Evolutionary conservation across 257 asterid species (phyloP).

Genomic region (Petunia axillaris): DNA sequence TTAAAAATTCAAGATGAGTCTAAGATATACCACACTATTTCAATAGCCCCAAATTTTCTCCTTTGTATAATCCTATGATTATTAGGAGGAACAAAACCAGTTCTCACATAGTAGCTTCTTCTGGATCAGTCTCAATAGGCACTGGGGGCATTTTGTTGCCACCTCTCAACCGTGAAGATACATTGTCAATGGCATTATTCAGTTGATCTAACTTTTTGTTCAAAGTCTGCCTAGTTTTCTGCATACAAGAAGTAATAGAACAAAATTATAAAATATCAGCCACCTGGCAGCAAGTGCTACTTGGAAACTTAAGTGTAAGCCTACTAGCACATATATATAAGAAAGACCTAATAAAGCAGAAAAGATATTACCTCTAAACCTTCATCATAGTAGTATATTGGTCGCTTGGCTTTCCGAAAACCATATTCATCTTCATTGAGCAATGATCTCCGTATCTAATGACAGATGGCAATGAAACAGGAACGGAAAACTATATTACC

Average conservation of each 20-base stretch:
- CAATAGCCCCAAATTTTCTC: neutral
- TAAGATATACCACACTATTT: neutral
- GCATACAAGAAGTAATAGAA: conserved; percentile 36
- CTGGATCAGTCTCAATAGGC: conserved; percentile 64
- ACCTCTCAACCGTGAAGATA: conserved; percentile 82
- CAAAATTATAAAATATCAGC: neutral
- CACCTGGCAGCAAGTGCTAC: neutral
- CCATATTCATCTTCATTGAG: conserved; percentile 87
- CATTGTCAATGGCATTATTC: conserved; percentile 87
- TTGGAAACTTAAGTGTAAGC: neutral
- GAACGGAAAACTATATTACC: conserved; percentile 15
- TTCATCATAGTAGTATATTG: conserved; percentile 70
- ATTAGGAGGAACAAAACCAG: conserved; percentile 5
- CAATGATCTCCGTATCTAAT: conserved; percentile 72
- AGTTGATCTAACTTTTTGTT: conserved; percentile 76
- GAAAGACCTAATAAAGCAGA: neutral
- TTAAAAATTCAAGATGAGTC: neutral
- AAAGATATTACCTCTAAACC: conserved; percentile 64
- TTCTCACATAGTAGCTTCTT: conserved; percentile 50
- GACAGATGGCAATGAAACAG: conserved; percentile 24
- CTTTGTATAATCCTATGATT: neutral
- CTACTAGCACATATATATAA: neutral
- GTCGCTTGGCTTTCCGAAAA: conserved; percentile 68
- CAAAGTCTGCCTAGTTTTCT: conserved; percentile 78
- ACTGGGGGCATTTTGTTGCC: conserved; percentile 59